Conservation (phyloP, 495 filamentous ascomycete species). For the Thermochaetoides thermophila region DNA sequence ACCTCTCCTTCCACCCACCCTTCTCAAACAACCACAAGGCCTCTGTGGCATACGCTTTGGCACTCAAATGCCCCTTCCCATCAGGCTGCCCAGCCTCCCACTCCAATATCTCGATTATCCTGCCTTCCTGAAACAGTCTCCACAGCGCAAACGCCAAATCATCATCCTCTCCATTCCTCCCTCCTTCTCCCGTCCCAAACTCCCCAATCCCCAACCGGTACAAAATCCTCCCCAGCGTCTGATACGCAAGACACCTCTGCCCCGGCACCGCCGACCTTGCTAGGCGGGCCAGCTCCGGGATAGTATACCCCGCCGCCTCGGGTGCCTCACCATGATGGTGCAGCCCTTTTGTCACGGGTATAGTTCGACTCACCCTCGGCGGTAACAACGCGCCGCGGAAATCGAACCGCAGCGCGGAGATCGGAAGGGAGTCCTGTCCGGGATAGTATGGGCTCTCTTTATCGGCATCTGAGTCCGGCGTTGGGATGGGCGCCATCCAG, state of each 20-base stretch:
- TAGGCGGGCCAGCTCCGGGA: slow-evolving; percentile 72
- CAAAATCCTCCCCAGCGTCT: slow-evolving; percentile 72
- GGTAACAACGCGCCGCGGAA: slow-evolving; percentile 66
- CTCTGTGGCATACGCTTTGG: slow-evolving; percentile 71
- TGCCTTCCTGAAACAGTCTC: slow-evolving; percentile 61
- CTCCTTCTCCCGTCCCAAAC: slow-evolving; percentile 49
- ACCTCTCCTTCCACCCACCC: slow-evolving; percentile 48
- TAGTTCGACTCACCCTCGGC: slow-evolving; percentile 51
- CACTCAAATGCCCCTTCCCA: slow-evolving; percentile 41
- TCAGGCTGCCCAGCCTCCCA: slow-evolving; percentile 43
- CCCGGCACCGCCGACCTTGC: slow-evolving; percentile 68
- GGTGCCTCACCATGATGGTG: slow-evolving; percentile 93
- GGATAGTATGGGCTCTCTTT: slow-evolving; percentile 69
- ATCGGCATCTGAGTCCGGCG: slow-evolving; percentile 40
- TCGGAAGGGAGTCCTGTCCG: slow-evolving; percentile 47
- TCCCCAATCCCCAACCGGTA: slow-evolving; percentile 70
- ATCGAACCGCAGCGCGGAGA: slow-evolving; percentile 74
- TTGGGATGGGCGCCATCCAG: slow-evolving; percentile 68
- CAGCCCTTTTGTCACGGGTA: slow-evolving; percentile 62
- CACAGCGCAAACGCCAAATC: slow-evolving; percentile 48
- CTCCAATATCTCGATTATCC: slow-evolving; percentile 56
- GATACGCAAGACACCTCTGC: slow-evolving; percentile 84
- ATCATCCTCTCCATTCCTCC: slow-evolving; percentile 33
- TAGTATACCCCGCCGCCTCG: slow-evolving; percentile 85
- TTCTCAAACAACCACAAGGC: slow-evolving; percentile 84